Conservation (phyloP, 202 grass and related monocot genomes). For the Setaria viridis region DNA sequence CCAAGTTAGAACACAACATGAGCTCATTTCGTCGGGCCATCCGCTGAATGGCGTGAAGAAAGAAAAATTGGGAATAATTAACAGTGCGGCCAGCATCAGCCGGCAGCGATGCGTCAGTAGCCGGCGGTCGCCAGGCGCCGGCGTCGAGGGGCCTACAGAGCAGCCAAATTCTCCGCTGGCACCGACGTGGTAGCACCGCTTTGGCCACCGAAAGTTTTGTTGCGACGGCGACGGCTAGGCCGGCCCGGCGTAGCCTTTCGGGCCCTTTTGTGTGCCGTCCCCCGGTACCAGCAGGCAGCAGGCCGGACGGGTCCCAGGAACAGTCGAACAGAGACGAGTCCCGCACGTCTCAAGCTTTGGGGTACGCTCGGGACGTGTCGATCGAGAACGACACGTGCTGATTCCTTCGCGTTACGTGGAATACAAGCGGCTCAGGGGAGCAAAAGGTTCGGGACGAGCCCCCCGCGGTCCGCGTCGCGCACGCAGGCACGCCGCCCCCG, state of each 20-base stretch:
- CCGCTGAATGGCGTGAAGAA: no score
- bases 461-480: not conserved
- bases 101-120: not conserved
- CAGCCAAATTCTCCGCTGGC: constrained; percentile 20
- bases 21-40: no score
- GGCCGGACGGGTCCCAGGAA: not conserved
- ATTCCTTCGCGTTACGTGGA: not conserved
- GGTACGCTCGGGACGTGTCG: constrained; percentile 25
- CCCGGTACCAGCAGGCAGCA: no score
- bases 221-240: not conserved
- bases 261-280: not conserved
- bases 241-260: constrained; percentile 13
- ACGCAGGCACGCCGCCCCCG: not conserved
- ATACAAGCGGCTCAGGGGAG: not conserved
- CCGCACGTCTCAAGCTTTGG: constrained; percentile 10
- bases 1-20: no score
- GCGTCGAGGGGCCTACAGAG: not conserved
- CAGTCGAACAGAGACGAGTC: not conserved
- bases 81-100: not conserved
- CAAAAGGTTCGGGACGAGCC: not conserved
- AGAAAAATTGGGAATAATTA: no score
- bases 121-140: not conserved
- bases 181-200: constrained; percentile 44
- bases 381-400: constrained; percentile 30
- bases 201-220: constrained; percentile 50